These are phyloP conservation scores for Cryptosporidium canis DNA, from an alignment of 169 alveolate species.

Conservation along the genomic window DNA sequence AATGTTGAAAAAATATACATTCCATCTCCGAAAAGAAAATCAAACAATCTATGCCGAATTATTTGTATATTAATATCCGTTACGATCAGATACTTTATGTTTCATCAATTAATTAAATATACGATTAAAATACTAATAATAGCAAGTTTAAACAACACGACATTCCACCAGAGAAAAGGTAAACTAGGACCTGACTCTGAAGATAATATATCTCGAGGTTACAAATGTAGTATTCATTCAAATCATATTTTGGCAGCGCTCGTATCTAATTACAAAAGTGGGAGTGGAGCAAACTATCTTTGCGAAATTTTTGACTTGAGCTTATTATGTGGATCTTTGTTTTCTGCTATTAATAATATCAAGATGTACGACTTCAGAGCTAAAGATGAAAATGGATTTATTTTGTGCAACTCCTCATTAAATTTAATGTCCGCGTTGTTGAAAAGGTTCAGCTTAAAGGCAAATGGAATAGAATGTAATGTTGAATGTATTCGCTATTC, in stretches of 20 bases:
- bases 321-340: conserved; percentile 1
- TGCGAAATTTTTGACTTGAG: conserved; percentile 28
- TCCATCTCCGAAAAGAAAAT: conserved; percentile 38
- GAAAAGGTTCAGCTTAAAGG: conserved; percentile 15
- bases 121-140: conserved; percentile 12
- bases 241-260: conserved; percentile 45
- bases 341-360: conserved; percentile 27
- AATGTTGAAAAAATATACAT: not conserved
- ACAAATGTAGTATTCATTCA: not conserved
- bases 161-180: not conserved
- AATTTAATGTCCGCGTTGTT: conserved; percentile 53
- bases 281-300: not conserved
- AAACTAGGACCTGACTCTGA: not conserved
- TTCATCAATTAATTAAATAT: not conserved
- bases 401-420: conserved; percentile 33
- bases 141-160: not conserved
- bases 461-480: conserved; percentile 4
- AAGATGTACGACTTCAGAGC: not conserved
- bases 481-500: not conserved
- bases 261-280: not conserved
- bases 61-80: conserved; percentile 8
- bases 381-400: conserved; percentile 1
- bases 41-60: not conserved
- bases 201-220: not conserved
- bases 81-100: not conserved